Base-by-base conservation (phyloP, 1,284 basidiomycete genomes). In the Agroathelia rolfsii region DNA sequence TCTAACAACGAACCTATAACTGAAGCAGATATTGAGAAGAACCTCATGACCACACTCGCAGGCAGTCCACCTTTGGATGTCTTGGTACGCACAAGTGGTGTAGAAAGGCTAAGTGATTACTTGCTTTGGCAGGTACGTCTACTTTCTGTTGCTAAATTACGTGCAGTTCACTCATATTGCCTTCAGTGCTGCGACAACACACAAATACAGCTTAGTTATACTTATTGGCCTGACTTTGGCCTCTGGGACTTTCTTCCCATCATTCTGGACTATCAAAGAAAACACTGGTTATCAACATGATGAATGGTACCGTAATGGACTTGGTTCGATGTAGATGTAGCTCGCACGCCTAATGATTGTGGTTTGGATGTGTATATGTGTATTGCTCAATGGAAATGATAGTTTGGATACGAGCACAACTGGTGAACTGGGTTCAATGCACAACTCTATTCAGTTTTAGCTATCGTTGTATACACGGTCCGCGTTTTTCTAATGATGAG, bases 171-270 rank as follows among this genome's bases (percentile, higher is more conserved):
- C 28, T 19, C 12, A 24, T 24, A 17, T 35, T 14, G 30, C 15
- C 10, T 30, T 21, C 54, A 92, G 78, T 76, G 76, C 43, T 82
- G 69, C 35, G 79, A 89, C 45, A 57, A 82, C 43, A 87, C 89
- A 0, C 88, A 93, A 44, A 61, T 98, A n/a, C 88, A 97, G 52
- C 94, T 96, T 55, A 73, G 80, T n/a, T 60, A 77, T 20, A 76
- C 76, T 0, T 94, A 84, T 52, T 99, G 95, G 95, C 95, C 95
- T 0, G 81, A 93, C 37, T 96, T 97, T 52, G 88, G 92, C 2
- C 53, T 97, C 4, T 66, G 74, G 34, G 87, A 98, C 46, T 76
- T 95, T 50, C 56, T 92, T 14, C 86, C 87, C 2, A 79, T 95
- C 38, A 52, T 96, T 11, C 62, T 96, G 12, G 76, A 82, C 30